Evolutionary conservation across 2,329 filamentous ascomycete species (phyloP).

Genomic region (Venturia pyrina): DNA sequence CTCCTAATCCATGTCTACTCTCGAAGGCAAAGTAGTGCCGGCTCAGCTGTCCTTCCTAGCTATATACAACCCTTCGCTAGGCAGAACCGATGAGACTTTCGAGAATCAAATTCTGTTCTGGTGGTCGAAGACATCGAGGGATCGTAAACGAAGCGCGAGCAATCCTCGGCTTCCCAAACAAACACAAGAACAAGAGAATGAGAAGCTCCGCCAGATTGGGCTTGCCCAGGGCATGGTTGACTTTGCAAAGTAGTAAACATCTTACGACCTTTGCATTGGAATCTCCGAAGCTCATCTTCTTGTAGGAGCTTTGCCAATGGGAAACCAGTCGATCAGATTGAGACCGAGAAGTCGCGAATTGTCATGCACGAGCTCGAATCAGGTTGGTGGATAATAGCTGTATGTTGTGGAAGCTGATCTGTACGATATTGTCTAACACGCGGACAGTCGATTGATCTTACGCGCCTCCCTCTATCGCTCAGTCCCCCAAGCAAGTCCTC

Average conservation of each 20-base stretch:
- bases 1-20: background rate
- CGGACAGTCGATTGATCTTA: conserved; percentile 66
- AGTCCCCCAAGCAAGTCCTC: conserved; percentile 23
- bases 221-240: conserved; percentile 93
- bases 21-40: conserved; percentile 45
- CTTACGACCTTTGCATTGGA: background rate
- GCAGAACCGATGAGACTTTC: conserved; percentile 61
- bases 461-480: conserved; percentile 49
- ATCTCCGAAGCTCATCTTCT: conserved; percentile 34
- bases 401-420: background rate
- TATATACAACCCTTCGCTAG: conserved; percentile 86
- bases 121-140: conserved; percentile 44
- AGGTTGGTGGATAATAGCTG: conserved; percentile 92
- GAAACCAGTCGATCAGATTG: conserved; percentile 68
- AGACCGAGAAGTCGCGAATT: conserved; percentile 81
- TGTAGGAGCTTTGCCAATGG: conserved; percentile 63
- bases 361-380: conserved; percentile 78
- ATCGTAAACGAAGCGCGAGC: conserved; percentile 17
- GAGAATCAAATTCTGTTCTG: conserved; percentile 89
- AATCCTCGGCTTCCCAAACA: conserved; percentile 7
- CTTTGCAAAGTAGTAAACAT: conserved; percentile 55
- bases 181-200: conserved; percentile 59
- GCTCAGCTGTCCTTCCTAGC: conserved; percentile 83
- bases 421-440: background rate
- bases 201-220: conserved; percentile 83